Evolutionary conservation across 805 yeast genomes (phyloP), one percentile per base, ranked within the genome.

Genomic region (Kodamaea lidongshanica): DNA sequence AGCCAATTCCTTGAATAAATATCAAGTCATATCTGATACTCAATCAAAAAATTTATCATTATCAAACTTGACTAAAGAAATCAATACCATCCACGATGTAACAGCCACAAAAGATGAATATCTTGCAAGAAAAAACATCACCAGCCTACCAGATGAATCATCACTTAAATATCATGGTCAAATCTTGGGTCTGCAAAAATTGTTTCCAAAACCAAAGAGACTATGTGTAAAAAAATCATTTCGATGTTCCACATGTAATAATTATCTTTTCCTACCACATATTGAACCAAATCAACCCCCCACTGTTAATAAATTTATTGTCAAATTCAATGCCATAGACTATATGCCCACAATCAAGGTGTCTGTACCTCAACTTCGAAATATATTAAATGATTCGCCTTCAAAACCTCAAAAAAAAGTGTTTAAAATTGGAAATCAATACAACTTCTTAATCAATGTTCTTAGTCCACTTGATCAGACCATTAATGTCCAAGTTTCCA

Each of bases 261-360:
- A 53, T 1, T 27, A 32, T 10, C 35, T 63, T 12, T 30, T 48
- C 16, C 28, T 38, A 11, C 66, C 65, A 2, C 43, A 45, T 2
- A 35, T 41, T 1, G 60, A 54, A 14, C 38, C 51, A 6, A 37
- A 15, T 48, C 52, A 39, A 44, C 52, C 38, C 5, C 44, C 44
- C 14, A 40, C 44, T 1, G 25, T 35, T 22, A 33, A 40, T 33
- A 62, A 62, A 30, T 52, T 47, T 31, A 26, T 44, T 12, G 39
- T 45, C 11, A 56, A 54, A 30, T 58, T 50, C 40, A 48, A 53
- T 28, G 65, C 66, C 3, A 34, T 49, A 5, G 67, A 63, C 21
- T 49, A 45, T 18, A 26, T 62, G 33, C 68, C 70, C 11, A 35
- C 40, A 4, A 29, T 60, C 1, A 41, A 34, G 21, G 25, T 46